These are phyloP conservation scores for Pharus latifolius DNA, from an alignment of 176 grass and related monocot species.

Conservation along the genomic window DNA sequence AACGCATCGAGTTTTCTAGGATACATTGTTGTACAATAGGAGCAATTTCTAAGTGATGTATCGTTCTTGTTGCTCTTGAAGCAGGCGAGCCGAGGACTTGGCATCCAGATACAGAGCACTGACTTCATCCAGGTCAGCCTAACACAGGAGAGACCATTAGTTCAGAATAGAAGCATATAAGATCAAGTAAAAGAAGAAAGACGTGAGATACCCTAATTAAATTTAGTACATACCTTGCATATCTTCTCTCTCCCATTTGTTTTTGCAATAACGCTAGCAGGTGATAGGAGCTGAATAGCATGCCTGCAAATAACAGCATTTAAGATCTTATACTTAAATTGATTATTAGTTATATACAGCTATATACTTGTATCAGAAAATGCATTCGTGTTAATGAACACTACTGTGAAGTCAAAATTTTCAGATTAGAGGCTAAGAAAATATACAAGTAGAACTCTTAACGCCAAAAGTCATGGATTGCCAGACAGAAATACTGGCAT, in stretches of 20 bases:
- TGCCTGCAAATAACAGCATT: constrained; percentile 37
- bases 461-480: neutral
- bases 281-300: constrained; percentile 82
- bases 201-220: neutral
- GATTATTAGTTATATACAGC: neutral
- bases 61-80: constrained; percentile 91
- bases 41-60: constrained; percentile 56
- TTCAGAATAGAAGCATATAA: neutral
- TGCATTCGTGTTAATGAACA: neutral
- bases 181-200: neutral
- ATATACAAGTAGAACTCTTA: neutral
- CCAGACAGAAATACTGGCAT: neutral
- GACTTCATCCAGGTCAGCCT: constrained; percentile 86
- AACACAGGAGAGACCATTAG: neutral
- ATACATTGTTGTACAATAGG: neutral
- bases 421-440: neutral
- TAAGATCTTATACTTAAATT: neutral
- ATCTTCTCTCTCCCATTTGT: constrained; percentile 90
- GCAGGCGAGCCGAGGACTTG: constrained; percentile 73
- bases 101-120: constrained; percentile 58
- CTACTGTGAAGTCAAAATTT: neutral
- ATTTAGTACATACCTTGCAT: constrained; percentile 51
- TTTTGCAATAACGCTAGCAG: constrained; percentile 71
- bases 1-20: neutral
- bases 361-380: no score